These are phyloP conservation scores for Solanum corneliomulleri DNA, from an alignment of 257 asterid species.

Conservation along the genomic window DNA sequence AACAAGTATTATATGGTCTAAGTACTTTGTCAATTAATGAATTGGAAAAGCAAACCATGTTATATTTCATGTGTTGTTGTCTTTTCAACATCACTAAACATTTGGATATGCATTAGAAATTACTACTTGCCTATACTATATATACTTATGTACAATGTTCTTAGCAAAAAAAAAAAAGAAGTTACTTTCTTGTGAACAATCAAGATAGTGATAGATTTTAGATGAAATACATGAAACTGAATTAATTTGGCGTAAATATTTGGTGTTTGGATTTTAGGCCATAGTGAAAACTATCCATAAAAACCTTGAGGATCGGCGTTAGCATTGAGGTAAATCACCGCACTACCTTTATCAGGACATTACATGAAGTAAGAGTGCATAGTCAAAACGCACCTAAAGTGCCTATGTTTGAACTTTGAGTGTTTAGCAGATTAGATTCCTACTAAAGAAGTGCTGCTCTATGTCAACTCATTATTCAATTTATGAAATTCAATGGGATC, in stretches of 20 bases:
- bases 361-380: background rate
- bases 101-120: background rate
- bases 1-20: background rate
- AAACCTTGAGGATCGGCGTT: background rate
- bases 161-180: background rate
- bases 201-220: background rate
- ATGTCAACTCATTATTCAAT: background rate
- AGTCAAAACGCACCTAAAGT: background rate
- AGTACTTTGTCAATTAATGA: background rate
- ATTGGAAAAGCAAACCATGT: conserved; percentile 2
- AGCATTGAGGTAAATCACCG: background rate
- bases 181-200: background rate
- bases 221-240: background rate
- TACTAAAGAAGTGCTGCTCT: background rate
- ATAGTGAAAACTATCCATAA: background rate
- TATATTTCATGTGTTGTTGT: background rate
- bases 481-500: background rate
- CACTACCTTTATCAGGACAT: background rate
- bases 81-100: background rate
- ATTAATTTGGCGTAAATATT: background rate
- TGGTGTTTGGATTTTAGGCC: background rate
- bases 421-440: background rate
- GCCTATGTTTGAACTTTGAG: background rate
- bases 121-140: background rate
- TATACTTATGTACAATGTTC: background rate